A percentile compares a stretch with the other conserved stretches of the same genome.
Evolutionary conservation across 1,284 basidiomycete species (phyloP).

Genomic region (Hemileia vastatrix): DNA sequence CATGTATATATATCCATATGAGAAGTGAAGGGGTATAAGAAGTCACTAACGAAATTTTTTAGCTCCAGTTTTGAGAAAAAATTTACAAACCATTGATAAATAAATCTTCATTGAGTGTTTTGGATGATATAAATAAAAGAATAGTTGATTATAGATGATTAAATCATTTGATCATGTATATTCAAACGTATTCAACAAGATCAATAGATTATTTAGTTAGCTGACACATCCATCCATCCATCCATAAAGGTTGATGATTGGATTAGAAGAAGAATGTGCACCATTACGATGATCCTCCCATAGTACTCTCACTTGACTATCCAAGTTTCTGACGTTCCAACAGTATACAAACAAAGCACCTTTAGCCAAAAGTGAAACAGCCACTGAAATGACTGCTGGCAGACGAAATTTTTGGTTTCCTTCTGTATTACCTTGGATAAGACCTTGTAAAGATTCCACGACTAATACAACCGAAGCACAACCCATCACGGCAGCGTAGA

Average conservation of each 20-base stretch:
- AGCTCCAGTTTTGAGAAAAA: too few species aligned
- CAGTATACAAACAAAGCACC: constrained; percentile 78
- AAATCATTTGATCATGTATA: too few species aligned
- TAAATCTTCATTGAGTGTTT: too few species aligned
- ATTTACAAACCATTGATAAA: constrained; percentile 23
- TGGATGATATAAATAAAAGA: too few species aligned
- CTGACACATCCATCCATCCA: too few species aligned
- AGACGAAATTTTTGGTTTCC: background rate
- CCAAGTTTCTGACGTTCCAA: constrained; percentile 62
- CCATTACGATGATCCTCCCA: constrained; percentile 71
- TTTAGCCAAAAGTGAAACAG: constrained; percentile 52
- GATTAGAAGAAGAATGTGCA: background rate
- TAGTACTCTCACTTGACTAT: constrained; percentile 80
- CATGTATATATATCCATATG: too few species aligned
- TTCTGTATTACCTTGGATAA: background rate
- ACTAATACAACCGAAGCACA: constrained; percentile 19
- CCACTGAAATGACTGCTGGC: constrained; percentile 13
- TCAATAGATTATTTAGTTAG: too few species aligned
- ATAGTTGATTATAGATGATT: too few species aligned
- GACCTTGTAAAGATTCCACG: constrained; percentile 11
- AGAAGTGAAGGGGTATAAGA: too few species aligned
- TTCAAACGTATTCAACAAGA: too few species aligned
- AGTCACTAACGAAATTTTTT: too few species aligned
- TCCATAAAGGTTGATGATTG: too few species aligned
- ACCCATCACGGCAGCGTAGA: constrained; percentile 14